Base-by-base conservation (phyloP, 768 basidiomycete species). In the Pilatotrama ljubarskyi region DNA sequence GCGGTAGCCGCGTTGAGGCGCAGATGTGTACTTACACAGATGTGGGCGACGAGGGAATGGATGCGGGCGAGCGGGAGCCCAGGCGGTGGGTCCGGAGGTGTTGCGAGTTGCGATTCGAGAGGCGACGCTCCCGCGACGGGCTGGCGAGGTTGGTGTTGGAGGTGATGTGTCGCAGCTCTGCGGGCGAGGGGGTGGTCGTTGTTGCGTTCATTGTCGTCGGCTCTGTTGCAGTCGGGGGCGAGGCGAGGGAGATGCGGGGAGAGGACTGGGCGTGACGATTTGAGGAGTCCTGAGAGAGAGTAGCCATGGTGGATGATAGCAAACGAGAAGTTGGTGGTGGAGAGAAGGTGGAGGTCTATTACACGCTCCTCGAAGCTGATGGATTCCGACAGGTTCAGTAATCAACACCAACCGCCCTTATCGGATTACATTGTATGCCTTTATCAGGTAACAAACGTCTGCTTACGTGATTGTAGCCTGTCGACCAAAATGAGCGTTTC, bases 1-100 rank as follows among this genome's bases (percentile, higher is more conserved):
- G 55, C 17, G 13, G 26, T 20, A 48, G 35, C 42, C 18, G 38
- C 41, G 20, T 18, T 32, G 29, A 53, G 5, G 32, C 55, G 51
- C 38, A 25, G 38, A 35, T 32, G 32, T 35, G 64, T 56, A 74
- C 86, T 60, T 78, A 89, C 86, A 90, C 83, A 35, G 89, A 90
- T 18, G 89, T 89, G 3, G 90, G 90, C 1, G 87, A 89, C 15
- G 87, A 90, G 0, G 89, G 88, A 58, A 91, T 91, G 13, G 87
- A 89, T n/a, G 76, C 78, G 1, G 89, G 87, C 0, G 88, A 88
- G 22, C 80, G 80, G 10, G 86, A 87, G 40, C 85, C 87, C 24
- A 85, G 67, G 42, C 81, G 76, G 51, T 68, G 70, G 2, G 75
- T 74, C 41, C 79, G 78, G 17, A 82, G 71, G 59, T 80, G 80